Percentiles rank a stretch among this genome's conserved stretches.
These are phyloP conservation scores for Senna siamea DNA, from an alignment of 306 rosid genomes.

Conservation along the genomic window DNA sequence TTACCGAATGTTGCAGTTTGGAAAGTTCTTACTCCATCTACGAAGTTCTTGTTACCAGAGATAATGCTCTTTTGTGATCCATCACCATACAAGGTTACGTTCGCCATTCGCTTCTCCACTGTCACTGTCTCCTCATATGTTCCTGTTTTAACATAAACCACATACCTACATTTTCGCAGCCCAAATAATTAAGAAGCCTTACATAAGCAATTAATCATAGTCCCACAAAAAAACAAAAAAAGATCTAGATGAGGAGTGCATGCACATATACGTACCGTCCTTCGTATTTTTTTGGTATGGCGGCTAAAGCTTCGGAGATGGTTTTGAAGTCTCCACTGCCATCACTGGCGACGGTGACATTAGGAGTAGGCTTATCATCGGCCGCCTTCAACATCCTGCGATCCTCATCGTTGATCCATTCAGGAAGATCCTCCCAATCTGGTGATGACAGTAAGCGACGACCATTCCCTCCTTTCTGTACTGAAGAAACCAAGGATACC, in stretches of 20 bases:
- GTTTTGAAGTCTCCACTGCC: slow-evolving; percentile 76
- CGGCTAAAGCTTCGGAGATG: slow-evolving; percentile 61
- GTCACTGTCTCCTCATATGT: slow-evolving; percentile 65
- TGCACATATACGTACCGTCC: slow-evolving; percentile 63
- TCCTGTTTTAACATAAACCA: slow-evolving; percentile 79
- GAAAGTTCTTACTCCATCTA: slow-evolving; percentile 72
- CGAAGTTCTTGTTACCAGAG: slow-evolving; percentile 71
- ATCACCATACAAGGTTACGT: slow-evolving; percentile 84
- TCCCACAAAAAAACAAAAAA: too few relatives aligned
- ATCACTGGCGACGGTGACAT: slow-evolving; percentile 76
- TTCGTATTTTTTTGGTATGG: slow-evolving; percentile 54
- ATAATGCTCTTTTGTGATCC: slow-evolving; percentile 86
- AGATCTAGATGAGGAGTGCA: too few relatives aligned
- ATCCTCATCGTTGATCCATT: slow-evolving; percentile 59
- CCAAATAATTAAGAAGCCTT: not conserved
- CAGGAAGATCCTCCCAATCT: slow-evolving; percentile 53
- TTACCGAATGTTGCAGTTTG: slow-evolving; percentile 82
- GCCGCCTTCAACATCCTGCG: slow-evolving; percentile 65
- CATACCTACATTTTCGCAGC: slow-evolving; percentile 57
- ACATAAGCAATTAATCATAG: too few relatives aligned
- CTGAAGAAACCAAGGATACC: slow-evolving; percentile 37
- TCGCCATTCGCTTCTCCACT: slow-evolving; percentile 62
- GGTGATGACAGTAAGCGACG: slow-evolving; percentile 46
- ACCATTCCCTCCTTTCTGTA: slow-evolving; percentile 5
- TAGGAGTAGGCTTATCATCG: slow-evolving; percentile 61